Base-by-base conservation (phyloP, 2,329 filamentous ascomycete species). In the Knufia petricola region DNA sequence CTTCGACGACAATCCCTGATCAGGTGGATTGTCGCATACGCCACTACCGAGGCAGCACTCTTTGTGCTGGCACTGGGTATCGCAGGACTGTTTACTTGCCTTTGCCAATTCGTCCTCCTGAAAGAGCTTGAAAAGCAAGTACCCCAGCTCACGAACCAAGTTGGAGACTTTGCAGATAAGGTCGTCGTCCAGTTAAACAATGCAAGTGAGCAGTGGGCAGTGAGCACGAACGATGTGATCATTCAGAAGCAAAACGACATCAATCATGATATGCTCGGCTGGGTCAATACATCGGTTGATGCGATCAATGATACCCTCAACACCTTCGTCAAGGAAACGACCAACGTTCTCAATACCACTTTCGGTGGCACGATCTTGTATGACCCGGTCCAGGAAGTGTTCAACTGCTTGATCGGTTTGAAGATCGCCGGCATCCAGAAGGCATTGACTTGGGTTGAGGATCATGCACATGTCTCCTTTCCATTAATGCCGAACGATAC, bases 381-480 rank as follows among this genome's bases (percentile, higher is more conserved):
- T 55, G 78, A 82, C 23, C 85, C 88, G 0, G 82, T 95, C 60
- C 74, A 80, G 60, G 83, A 86, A 37, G 79, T 95, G 28, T 76
- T 95, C 54, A 78, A 86, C 61, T 96, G 92, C 62, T 74, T 96
- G n/a, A 79, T 96, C 55, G 80, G 83, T 6, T 74, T 94, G 61
- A 96, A 96, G 71, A 76, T 96, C 54, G 80, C 85, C 56, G 78
- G 81, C 19, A 79, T 98, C 55, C 80, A 96, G 64, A 83, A 85
- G 61, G 92, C 85, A 10, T 74, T 96, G n/a, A 94, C 86, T 1
- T 98, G 90, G 90, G 85, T 95, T 9, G 79, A 85, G 59, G 83
- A 96, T 57, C 72, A 96, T 63, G 87, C 92, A 2, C 78, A 92
- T 53, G 76, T 98, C 58, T 72, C 79, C 51, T 84, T 98, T 58